Conservation (phyloP, 2,329 filamentous ascomycete species). For the Xylariaceae sp. region DNA sequence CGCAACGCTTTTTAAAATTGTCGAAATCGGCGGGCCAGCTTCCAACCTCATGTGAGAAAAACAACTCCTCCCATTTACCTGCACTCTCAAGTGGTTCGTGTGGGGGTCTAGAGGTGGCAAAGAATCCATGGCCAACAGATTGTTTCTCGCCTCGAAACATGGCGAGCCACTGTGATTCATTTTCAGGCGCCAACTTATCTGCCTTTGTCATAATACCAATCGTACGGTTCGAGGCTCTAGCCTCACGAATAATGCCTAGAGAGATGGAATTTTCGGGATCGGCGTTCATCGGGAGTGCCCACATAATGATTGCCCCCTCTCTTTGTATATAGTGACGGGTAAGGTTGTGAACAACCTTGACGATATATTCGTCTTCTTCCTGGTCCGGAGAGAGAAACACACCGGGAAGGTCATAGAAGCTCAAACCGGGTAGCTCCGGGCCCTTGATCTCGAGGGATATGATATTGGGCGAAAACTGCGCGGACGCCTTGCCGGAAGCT, state of each 20-base stretch:
- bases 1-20: conserved; percentile 44
- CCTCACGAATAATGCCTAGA: conserved; percentile 55
- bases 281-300: conserved; percentile 70
- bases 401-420: conserved; percentile 81
- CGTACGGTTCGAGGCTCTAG: conserved; percentile 53
- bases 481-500: conserved; percentile 29
- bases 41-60: conserved; percentile 40
- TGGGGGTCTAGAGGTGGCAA: conserved; percentile 64
- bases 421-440: conserved; percentile 64
- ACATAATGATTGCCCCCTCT: conserved; percentile 66
- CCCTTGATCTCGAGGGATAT: conserved; percentile 71
- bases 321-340: conserved; percentile 65
- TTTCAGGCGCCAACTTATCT: conserved; percentile 55
- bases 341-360: conserved; percentile 65
- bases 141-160: conserved; percentile 61
- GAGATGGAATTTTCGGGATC: conserved; percentile 73
- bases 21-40: conserved; percentile 48
- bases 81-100: conserved; percentile 48
- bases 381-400: conserved; percentile 67
- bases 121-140: conserved; percentile 67
- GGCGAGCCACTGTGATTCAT: conserved; percentile 52
- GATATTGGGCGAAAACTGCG: conserved; percentile 55
- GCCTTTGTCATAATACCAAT: conserved; percentile 82
- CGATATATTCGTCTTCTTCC: conserved; percentile 60
- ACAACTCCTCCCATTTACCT: conserved; percentile 45